Conservation (phyloP, 768 basidiomycete genomes). For the Goffeauzyma gilvescens region DNA sequence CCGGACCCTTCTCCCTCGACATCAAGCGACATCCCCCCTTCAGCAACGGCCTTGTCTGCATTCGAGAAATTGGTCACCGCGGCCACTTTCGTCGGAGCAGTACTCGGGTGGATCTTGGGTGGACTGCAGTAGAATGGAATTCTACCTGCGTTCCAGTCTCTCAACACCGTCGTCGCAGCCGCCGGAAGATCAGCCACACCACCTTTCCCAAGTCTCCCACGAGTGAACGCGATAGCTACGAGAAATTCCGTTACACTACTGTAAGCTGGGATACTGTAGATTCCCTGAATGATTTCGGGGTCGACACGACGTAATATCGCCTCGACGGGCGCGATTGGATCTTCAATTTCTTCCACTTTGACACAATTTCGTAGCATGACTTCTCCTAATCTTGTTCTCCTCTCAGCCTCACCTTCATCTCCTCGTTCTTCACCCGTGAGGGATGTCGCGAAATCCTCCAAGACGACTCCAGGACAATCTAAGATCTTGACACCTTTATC, state of each 20-base stretch:
- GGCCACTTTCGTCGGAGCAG: constrained; percentile 39
- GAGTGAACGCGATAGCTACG: constrained; percentile 67
- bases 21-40: constrained; percentile 25
- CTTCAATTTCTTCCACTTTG: constrained; percentile 74
- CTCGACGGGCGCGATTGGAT: constrained; percentile 79
- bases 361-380: constrained; percentile 71
- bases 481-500: constrained; percentile 82
- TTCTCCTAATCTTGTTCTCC: constrained; percentile 37
- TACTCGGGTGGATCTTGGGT: constrained; percentile 58
- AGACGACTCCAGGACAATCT: constrained; percentile 95
- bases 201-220: constrained; percentile 72
- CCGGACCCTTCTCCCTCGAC: no score
- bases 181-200: constrained; percentile 75
- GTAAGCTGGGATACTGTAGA: constrained; percentile 69
- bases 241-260: constrained; percentile 58
- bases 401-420: constrained; percentile 19
- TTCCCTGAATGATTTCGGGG: constrained; percentile 49
- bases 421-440: constrained; percentile 25
- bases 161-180: constrained; percentile 60
- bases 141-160: constrained; percentile 91
- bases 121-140: constrained; percentile 74
- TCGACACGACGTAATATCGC: constrained; percentile 63
- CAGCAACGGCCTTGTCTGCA: constrained; percentile 30
- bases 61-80: constrained; percentile 11
- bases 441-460: constrained; percentile 52